Evolutionary conservation across 2,329 filamentous ascomycete genomes (phyloP).

Genomic region (Pyricularia pennisetigena): DNA sequence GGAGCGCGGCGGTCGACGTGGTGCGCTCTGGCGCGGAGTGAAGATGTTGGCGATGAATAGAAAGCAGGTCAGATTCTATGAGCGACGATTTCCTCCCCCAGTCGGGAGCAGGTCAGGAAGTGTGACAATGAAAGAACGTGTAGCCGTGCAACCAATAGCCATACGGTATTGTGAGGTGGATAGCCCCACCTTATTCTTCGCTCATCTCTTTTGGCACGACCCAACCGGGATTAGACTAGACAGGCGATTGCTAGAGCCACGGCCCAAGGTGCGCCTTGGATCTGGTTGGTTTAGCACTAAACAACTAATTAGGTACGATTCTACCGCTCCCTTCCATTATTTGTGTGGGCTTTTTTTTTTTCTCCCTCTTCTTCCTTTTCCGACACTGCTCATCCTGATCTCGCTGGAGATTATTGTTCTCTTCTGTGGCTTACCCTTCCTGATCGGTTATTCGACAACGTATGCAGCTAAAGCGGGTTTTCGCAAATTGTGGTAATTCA

Average conservation of each 20-base stretch:
- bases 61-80: neutral
- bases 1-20: neutral
- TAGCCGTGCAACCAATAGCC: neutral
- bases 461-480: neutral
- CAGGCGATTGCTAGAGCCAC: neutral
- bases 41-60: neutral
- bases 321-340: too few species aligned
- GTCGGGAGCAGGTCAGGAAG: neutral
- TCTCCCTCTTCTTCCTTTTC: neutral
- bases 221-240: neutral
- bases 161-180: neutral
- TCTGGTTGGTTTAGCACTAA: neutral
- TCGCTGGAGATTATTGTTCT: neutral
- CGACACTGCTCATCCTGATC: neutral
- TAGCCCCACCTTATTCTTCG: neutral
- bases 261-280: neutral
- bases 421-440: too few species aligned
- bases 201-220: neutral
- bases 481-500: neutral
- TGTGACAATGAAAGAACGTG: conserved; percentile 1
- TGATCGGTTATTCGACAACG: too few species aligned
- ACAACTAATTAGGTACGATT: too few species aligned
- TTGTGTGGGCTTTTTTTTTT: too few species aligned
- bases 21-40: neutral
- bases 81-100: neutral